These are phyloP conservation scores for Cladosporium sphaerospermum DNA, from an alignment of 2,329 filamentous ascomycete genomes.

Conservation along the genomic window DNA sequence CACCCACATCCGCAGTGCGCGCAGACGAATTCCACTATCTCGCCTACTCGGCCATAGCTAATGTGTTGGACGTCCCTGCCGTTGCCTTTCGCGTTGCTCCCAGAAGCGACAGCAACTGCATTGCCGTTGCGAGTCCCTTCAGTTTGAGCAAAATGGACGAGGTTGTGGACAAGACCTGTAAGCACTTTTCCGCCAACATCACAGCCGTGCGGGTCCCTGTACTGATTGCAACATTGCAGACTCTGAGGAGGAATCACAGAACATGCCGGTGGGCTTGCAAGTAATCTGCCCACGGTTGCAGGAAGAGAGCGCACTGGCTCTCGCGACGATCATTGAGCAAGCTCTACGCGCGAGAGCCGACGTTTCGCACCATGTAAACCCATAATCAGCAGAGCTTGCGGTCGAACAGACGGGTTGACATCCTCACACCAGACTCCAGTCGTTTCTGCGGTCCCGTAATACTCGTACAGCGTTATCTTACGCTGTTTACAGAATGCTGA, in stretches of 20 bases:
- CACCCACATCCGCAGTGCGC: conserved; percentile 13
- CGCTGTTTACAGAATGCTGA: conserved; percentile 25
- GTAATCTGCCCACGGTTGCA: conserved; percentile 20
- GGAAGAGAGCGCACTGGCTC: conserved; percentile 21
- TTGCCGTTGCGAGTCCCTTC: not conserved
- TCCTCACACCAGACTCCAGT: conserved; percentile 27
- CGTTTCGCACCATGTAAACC: conserved; percentile 37
- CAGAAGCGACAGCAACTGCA: not conserved
- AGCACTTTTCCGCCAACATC: conserved; percentile 4
- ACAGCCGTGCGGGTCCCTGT: not conserved
- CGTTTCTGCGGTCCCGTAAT: conserved; percentile 28
- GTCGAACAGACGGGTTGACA: conserved; percentile 17
- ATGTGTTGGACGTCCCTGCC: conserved; percentile 14
- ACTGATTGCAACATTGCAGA: conserved; percentile 12
- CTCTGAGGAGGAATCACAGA: conserved; percentile 12
- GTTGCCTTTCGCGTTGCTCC: conserved; percentile 15
- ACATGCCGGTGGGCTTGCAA: conserved; percentile 23
- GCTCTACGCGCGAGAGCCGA: conserved; percentile 1
- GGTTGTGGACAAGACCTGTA: conserved; percentile 13
- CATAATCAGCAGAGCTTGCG: not conserved
- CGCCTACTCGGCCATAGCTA: conserved; percentile 15
- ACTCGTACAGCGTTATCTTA: conserved; percentile 28
- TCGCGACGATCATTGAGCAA: conserved; percentile 14
- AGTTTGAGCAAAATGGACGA: conserved; percentile 12
- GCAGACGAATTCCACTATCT: conserved; percentile 15